These are phyloP conservation scores for Globisporangium spiculum DNA, from an alignment of 352 stramenopile genomes.

Conservation along the genomic window DNA sequence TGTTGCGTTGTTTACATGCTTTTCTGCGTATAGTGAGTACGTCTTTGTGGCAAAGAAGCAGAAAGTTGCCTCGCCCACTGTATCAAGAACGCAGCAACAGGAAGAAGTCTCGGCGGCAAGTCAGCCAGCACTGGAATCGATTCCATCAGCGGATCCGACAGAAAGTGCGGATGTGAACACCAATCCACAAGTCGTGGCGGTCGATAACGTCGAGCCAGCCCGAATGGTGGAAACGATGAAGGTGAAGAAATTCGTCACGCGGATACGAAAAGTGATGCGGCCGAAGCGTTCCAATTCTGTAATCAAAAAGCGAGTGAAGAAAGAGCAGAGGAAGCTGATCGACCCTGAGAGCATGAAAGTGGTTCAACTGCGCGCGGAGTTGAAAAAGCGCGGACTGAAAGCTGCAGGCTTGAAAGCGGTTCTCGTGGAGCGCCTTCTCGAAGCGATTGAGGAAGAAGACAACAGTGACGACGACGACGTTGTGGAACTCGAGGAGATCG, in stretches of 20 bases:
- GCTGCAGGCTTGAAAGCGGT: conserved; percentile 51
- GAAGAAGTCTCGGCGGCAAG: not conserved
- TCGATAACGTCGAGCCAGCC: not conserved
- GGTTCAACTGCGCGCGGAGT: conserved; percentile 48
- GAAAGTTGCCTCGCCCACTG: not conserved
- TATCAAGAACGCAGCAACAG: conserved; percentile 7
- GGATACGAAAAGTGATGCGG: conserved; percentile 34
- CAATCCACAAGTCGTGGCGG: not conserved
- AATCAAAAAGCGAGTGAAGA: conserved; percentile 18
- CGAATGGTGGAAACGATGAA: not conserved
- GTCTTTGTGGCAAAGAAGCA: conserved; percentile 16
- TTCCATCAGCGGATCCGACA: conserved; percentile 2
- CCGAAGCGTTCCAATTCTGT: conserved; percentile 13
- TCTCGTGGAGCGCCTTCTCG: conserved; percentile 43
- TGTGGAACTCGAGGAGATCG: conserved; percentile 24
- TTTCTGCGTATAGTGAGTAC: conserved; percentile 15
- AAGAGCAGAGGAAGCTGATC: conserved; percentile 24
- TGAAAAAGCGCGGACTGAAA: conserved; percentile 59
- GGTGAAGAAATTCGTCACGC: conserved; percentile 35
- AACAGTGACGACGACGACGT: conserved; percentile 28
- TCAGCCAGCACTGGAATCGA: not conserved
- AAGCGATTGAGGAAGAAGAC: conserved; percentile 42
- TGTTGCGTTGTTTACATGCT: not conserved
- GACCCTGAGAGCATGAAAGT: conserved; percentile 39
- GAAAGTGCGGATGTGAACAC: not conserved